These are phyloP conservation scores for Beauveria sp. DNA, from an alignment of 2,329 filamentous ascomycete species.

Conservation along the genomic window DNA sequence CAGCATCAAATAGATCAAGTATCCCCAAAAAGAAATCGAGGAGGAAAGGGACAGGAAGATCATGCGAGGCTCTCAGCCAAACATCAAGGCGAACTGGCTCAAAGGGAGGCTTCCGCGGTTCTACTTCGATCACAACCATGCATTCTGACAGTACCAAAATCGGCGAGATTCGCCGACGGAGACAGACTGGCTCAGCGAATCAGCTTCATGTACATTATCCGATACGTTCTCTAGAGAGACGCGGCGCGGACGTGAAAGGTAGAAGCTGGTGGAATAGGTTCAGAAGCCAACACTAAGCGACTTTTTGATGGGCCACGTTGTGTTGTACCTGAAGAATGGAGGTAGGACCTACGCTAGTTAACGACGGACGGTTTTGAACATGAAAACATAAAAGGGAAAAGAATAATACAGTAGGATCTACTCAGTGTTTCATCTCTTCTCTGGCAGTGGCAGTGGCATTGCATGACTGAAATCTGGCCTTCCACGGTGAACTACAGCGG, in stretches of 20 bases:
- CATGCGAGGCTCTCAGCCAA: neutral
- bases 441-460: neutral
- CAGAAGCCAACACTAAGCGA: neutral
- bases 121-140: neutral
- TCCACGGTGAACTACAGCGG: neutral
- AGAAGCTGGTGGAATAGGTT: constrained; percentile 9
- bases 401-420: no score
- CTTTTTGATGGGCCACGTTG: neutral
- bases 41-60: neutral
- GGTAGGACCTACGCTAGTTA: no score
- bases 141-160: constrained; percentile 38
- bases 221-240: neutral
- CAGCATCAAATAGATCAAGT: neutral
- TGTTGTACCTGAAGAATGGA: neutral
- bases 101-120: constrained; percentile 8
- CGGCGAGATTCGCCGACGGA: constrained; percentile 28
- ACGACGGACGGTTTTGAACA: neutral
- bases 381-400: neutral
- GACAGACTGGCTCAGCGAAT: neutral
- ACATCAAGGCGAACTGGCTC: constrained; percentile 10
- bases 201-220: neutral
- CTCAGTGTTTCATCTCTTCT: no score
- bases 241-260: neutral
- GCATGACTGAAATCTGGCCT: neutral
- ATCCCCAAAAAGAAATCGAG: neutral